These are phyloP conservation scores for Glomus cerebriforme DNA, from an alignment of 192 early-diverging fungal species.

Conservation along the genomic window DNA sequence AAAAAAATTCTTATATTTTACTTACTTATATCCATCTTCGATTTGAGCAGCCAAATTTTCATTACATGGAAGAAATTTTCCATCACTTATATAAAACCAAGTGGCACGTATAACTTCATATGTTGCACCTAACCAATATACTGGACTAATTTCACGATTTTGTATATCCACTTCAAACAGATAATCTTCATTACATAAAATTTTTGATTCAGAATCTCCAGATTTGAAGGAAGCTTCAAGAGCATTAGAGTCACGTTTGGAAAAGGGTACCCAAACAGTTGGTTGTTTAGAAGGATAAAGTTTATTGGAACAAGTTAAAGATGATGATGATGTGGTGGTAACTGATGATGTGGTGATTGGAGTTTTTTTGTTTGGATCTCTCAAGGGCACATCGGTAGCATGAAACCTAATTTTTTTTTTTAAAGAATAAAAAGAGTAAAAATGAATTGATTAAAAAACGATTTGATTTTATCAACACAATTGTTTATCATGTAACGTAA, in stretches of 20 bases:
- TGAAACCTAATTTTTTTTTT: neutral
- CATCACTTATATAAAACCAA: constrained; percentile 75
- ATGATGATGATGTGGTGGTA: neutral
- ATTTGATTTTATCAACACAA: neutral
- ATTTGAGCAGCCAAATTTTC: constrained; percentile 79
- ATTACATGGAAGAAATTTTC: constrained; percentile 77
- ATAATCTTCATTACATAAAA: constrained; percentile 76
- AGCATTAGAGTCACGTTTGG: constrained; percentile 57
- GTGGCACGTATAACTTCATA: constrained; percentile 82
- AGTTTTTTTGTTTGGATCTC: neutral
- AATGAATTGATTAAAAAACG: no score
- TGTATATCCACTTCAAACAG: constrained; percentile 79
- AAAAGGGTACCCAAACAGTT: constrained; percentile 46
- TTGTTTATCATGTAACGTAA: neutral
- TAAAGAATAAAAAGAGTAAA: neutral
- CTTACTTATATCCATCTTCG: constrained; percentile 75
- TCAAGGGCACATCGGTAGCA: neutral
- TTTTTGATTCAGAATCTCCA: constrained; percentile 39
- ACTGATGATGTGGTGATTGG: neutral
- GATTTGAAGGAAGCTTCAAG: constrained; percentile 55
- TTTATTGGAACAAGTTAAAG: neutral
- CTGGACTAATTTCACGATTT: constrained; percentile 60
- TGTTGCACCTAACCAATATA: constrained; percentile 80
- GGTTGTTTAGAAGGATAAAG: neutral
- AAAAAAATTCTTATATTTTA: neutral